These are phyloP conservation scores for Schizophyllum amplum DNA, from an alignment of 1,284 basidiomycete species.

Conservation along the genomic window DNA sequence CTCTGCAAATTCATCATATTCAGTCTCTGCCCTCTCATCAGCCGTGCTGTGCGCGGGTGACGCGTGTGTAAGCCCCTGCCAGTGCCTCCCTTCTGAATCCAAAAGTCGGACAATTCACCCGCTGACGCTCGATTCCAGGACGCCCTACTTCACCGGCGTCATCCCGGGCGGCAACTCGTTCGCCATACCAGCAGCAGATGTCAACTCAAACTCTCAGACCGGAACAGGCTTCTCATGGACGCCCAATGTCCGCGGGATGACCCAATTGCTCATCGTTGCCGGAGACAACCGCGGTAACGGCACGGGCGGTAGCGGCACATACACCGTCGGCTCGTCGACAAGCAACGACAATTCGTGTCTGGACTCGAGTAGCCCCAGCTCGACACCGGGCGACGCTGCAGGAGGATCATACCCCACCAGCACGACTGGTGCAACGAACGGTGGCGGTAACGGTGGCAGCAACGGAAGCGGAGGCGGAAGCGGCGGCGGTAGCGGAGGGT, in stretches of 20 bases:
- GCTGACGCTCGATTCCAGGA: slow-evolving; percentile 27
- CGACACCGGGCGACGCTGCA: slow-evolving; percentile 68
- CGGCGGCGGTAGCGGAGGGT: slow-evolving; percentile 17
- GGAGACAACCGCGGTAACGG: slow-evolving; percentile 62
- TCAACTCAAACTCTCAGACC: slow-evolving; percentile 32
- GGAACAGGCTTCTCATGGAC: slow-evolving; percentile 67
- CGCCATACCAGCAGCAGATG: slow-evolving; percentile 38
- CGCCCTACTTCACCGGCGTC: slow-evolving; percentile 54
- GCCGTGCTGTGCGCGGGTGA: too few species aligned
- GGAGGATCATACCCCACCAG: slow-evolving; percentile 65
- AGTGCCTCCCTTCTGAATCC: too few species aligned
- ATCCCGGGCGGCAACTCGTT: slow-evolving; percentile 77
- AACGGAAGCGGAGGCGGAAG: too few species aligned
- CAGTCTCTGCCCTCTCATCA: too few species aligned
- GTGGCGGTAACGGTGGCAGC: slow-evolving; percentile 17
- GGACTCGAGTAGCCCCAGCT: slow-evolving; percentile 53
- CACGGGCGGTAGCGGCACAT: slow-evolving; percentile 53
- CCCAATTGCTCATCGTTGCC: slow-evolving; percentile 54
- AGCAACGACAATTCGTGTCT: slow-evolving; percentile 46
- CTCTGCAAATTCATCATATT: background rate
- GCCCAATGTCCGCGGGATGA: slow-evolving; percentile 52
- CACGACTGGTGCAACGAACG: slow-evolving; percentile 18
- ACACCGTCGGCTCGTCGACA: slow-evolving; percentile 42
- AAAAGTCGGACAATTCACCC: slow-evolving; percentile 2
- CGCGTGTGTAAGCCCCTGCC: too few species aligned